A percentile compares a stretch with the other conserved stretches of the same genome.
phyloP scores from a whole-genome alignment of 1,139 yeast genomes.

The Hanseniaspora uvarum region DNA sequence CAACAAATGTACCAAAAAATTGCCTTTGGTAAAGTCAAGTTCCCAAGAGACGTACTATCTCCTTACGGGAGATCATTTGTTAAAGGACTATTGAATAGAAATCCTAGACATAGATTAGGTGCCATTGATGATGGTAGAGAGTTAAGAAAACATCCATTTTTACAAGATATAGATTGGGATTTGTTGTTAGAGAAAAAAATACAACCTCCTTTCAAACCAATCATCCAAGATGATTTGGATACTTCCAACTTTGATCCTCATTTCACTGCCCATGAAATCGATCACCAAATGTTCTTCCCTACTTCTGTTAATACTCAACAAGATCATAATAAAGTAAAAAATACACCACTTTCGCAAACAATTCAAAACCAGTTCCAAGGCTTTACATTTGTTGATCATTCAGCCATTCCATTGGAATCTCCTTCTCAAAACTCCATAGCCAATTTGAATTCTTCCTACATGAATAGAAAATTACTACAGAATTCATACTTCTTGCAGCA shows the following conservation, averaged over 20 bases:
- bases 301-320: conserved; percentile 33
- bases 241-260: conserved; percentile 96
- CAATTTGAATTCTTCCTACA: conserved; percentile 33
- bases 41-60: conserved; percentile 88
- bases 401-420: conserved; percentile 61
- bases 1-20: conserved; percentile 98
- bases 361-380: conserved; percentile 94
- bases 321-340: conserved; percentile 23
- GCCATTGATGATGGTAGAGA: conserved; percentile 87
- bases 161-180: conserved; percentile 84
- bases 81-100: conserved; percentile 84
- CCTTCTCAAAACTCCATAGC: conserved; percentile 11
- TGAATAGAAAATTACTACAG: conserved; percentile 29
- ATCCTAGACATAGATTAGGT: conserved; percentile 89
- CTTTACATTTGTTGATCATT: conserved; percentile 88
- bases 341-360: conserved; percentile 82
- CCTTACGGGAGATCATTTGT: conserved; percentile 90
- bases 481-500: conserved; percentile 38
- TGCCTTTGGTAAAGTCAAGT: conserved; percentile 93
- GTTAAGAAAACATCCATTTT: conserved; percentile 80
- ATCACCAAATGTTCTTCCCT: conserved; percentile 71
- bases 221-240: conserved; percentile 78
- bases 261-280: conserved; percentile 59
- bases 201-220: conserved; percentile 98
- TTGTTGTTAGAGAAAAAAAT: conserved; percentile 64